A percentile compares a stretch with the other conserved stretches of the same genome.
These are phyloP conservation scores for Pichia occidentalis DNA, from an alignment of 805 yeast genomes.

Conservation along the genomic window DNA sequence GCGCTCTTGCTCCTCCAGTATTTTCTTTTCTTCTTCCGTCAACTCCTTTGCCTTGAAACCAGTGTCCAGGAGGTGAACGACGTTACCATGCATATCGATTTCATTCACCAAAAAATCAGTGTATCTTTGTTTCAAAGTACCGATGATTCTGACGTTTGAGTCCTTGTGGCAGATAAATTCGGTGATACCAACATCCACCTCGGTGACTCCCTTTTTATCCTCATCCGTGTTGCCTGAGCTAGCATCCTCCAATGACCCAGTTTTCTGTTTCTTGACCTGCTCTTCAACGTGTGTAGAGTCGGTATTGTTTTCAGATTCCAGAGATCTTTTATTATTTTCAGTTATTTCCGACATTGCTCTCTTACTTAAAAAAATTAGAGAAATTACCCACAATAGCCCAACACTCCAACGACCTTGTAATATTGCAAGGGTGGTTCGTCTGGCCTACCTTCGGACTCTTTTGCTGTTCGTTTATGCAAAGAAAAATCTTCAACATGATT, in stretches of 20 bases:
- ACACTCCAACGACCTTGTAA: too few relatives aligned
- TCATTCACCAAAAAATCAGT: conserved; percentile 94
- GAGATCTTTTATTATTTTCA: conserved; percentile 3
- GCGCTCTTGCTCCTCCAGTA: conserved; percentile 34
- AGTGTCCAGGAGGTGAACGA: conserved; percentile 67
- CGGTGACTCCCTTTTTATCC: conserved; percentile 44
- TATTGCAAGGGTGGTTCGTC: too few relatives aligned
- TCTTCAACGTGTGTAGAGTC: not conserved
- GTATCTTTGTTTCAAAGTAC: conserved; percentile 80
- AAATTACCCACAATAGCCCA: conserved; percentile 1
- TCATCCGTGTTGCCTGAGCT: not conserved
- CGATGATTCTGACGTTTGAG: conserved; percentile 57
- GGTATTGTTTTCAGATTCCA: conserved; percentile 1
- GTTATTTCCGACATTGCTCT: not conserved
- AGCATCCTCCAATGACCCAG: not conserved
- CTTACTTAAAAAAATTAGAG: not conserved
- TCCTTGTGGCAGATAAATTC: conserved; percentile 34
- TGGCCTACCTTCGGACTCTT: too few relatives aligned
- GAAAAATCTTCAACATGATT: too few relatives aligned
- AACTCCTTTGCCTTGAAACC: conserved; percentile 53
- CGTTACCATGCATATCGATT: conserved; percentile 59
- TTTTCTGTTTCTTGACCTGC: conserved; percentile 7
- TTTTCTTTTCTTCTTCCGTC: conserved; percentile 30
- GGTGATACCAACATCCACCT: conserved; percentile 83
- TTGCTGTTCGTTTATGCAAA: too few relatives aligned